phyloP scores from a whole-genome alignment of 805 yeast species.

The Kluyveromyces starmeri region DNA sequence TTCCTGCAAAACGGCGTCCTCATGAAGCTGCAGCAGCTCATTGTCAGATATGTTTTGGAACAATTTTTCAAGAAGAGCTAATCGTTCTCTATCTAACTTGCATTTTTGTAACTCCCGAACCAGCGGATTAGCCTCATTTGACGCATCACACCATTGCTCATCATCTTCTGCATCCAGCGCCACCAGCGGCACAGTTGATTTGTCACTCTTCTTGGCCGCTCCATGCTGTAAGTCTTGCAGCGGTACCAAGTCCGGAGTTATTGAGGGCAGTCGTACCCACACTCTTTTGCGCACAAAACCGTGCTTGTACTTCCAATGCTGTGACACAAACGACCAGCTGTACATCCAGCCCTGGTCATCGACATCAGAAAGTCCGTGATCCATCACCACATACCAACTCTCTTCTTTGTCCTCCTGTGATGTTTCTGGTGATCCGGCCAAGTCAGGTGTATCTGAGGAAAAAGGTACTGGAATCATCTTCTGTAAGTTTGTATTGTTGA shows the following conservation, averaged over 20 bases:
- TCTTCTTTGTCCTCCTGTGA: too few species aligned
- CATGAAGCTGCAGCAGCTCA: neutral
- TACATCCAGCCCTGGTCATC: conserved; percentile 87
- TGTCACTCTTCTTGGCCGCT: neutral
- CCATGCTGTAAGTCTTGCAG: neutral
- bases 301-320: conserved; percentile 54
- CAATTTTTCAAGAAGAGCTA: conserved; percentile 9
- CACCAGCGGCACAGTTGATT: neutral
- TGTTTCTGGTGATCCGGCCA: too few species aligned
- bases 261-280: conserved; percentile 42
- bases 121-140: conserved; percentile 5
- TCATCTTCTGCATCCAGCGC: neutral
- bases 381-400: conserved; percentile 72
- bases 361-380: conserved; percentile 40
- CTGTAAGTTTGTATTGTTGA: neutral
- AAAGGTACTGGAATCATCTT: conserved; percentile 5
- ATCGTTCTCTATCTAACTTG: conserved; percentile 12
- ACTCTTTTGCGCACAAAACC: conserved; percentile 59
- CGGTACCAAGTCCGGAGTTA: conserved; percentile 1
- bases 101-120: conserved; percentile 7
- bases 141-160: conserved; percentile 1
- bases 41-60: neutral
- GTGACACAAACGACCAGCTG: conserved; percentile 39
- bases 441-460: too few species aligned
- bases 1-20: neutral